Evolutionary conservation across 2,329 filamentous ascomycete genomes (phyloP).

Genomic region (Aspergillus pseudotamarii): DNA sequence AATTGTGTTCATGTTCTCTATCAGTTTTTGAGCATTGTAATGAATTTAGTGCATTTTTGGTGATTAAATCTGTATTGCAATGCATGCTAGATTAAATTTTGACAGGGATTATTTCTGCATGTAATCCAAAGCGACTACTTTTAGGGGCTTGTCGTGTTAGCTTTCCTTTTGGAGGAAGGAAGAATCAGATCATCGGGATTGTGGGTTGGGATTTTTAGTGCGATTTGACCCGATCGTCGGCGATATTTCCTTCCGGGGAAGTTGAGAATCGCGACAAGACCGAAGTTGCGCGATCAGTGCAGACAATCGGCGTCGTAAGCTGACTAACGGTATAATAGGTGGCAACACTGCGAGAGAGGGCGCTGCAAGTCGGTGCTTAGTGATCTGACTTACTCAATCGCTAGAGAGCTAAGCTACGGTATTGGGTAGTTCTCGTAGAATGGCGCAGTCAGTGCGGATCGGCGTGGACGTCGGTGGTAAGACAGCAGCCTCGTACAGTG

Average conservation of each 20-base stretch:
- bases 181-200: too few relatives aligned
- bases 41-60: neutral
- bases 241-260: neutral
- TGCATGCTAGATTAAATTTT: neutral
- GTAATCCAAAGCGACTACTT: neutral
- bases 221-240: neutral
- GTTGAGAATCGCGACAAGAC: neutral
- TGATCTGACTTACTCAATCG: too few relatives aligned
- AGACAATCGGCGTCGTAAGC: too few relatives aligned
- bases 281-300: too few relatives aligned
- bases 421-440: neutral
- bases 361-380: too few relatives aligned
- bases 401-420: too few relatives aligned
- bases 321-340: too few relatives aligned
- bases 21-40: neutral
- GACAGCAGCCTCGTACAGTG: neutral
- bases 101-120: neutral
- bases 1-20: neutral
- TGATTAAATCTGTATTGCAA: neutral
- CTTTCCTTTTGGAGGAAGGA: too few relatives aligned
- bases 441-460: conserved; percentile 11
- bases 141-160: neutral
- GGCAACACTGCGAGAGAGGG: too few relatives aligned
- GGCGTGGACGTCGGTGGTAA: conserved; percentile 26
- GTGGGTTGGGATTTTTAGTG: too few relatives aligned